Base-by-base conservation (phyloP, 768 basidiomycete genomes). In the Tylopilus felleus region DNA sequence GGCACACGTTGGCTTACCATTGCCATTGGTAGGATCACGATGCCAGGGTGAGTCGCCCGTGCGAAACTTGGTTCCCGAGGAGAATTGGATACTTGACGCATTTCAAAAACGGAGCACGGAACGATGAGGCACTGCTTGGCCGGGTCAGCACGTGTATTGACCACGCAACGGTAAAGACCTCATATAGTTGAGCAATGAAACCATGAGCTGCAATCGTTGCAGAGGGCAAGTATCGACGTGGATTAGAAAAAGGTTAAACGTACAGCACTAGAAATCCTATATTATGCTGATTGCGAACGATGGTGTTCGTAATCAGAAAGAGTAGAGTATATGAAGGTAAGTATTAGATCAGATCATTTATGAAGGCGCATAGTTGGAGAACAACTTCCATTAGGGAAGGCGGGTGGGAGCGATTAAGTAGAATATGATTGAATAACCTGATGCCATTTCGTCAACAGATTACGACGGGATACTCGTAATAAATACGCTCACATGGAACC, bases 191-290 rank as follows among this genome's bases (percentile, higher is more conserved):
- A 38, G 35, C 16, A 23, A 42, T 5, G 21, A 27, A 22, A 36
- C 10, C 25, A 45, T 35, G 48, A 41, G n/a, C 14, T 39, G 31
- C 27, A 7, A 27, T 45, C n/a, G 9, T 17, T 42, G 29, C 13
- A 9, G 35, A 43, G 22, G 29, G 9, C 31, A 19, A 38, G 10
- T 21, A 36, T 23, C 14, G 4, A 21, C 10, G 14, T 57, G 17
- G 31, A 47, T 44, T 47, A 16, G 7, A 23, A 36, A 45, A 40
- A 22, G 14, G 29, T 27, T 60, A 51, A 51, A 61, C n/a, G 22
- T 39, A 41, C 28, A 41, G 9, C 8, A n/a, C 23, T 16, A 36
- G 8, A 42, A 35, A 21, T 16, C 25, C 17, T 14, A 16, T 45
- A 31, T 25, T 22, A 40, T 23, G 25, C 17, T 33, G 38, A 46